phyloP scores from a whole-genome alignment of 140 eudicot species.

The Cichorium intybus region DNA sequence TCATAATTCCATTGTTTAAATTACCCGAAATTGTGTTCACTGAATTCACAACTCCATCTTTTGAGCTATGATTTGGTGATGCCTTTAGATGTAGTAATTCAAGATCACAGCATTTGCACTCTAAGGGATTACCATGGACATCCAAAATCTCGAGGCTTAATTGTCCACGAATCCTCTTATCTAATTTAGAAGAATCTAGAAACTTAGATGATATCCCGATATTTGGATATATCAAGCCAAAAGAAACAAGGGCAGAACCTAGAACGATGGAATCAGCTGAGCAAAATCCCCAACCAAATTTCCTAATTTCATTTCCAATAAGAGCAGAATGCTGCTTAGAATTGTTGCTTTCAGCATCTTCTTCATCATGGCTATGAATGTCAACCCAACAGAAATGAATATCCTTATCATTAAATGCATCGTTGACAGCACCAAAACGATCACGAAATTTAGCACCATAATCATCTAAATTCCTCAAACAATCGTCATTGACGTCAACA shows the following conservation, averaged over 20 bases:
- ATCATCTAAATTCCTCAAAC: conserved; percentile 19
- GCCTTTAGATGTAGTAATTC: conserved; percentile 46
- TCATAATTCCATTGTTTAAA: conserved; percentile 34
- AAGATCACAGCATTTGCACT: conserved; percentile 71
- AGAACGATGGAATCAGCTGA: conserved; percentile 53
- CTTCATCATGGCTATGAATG: conserved; percentile 22
- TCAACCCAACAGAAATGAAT: conserved; percentile 80
- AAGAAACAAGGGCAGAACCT: conserved; percentile 77
- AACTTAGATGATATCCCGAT: conserved; percentile 42
- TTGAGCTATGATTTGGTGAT: conserved; percentile 7
- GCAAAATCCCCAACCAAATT: conserved; percentile 80
- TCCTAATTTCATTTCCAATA: conserved; percentile 40
- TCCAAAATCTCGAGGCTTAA: conserved; percentile 64
- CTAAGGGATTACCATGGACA: conserved; percentile 73
- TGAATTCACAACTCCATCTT: background rate
- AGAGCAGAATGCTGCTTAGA: conserved; percentile 7
- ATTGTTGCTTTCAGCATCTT: conserved; percentile 14
- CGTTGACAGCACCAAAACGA: conserved; percentile 44
- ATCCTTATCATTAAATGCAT: conserved; percentile 50
- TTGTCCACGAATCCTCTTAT: conserved; percentile 35
- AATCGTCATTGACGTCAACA: conserved; percentile 30
- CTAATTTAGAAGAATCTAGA: conserved; percentile 12
- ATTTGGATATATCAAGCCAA: conserved; percentile 74
- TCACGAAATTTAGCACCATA: conserved; percentile 32
- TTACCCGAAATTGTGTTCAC: conserved; percentile 20